phyloP scores from a whole-genome alignment of 2,329 filamentous ascomycete genomes.

The Aspergillus fijiensis region DNA sequence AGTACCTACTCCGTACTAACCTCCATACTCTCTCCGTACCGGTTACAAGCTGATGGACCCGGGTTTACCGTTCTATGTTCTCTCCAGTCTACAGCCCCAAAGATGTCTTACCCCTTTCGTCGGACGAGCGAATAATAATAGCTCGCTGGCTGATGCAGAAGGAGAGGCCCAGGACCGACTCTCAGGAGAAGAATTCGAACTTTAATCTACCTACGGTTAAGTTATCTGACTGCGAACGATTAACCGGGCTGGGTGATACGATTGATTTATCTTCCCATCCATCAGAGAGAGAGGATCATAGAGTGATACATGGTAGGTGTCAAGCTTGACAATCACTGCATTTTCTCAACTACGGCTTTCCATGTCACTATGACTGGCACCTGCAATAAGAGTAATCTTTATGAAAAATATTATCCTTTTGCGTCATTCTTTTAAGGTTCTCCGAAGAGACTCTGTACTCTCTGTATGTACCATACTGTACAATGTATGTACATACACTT shows the following conservation, averaged over 20 bases:
- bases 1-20: neutral
- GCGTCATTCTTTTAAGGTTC: neutral
- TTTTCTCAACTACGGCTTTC: conserved; percentile 2
- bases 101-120: conserved; percentile 19
- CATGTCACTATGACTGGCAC: conserved; percentile 21
- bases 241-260: neutral
- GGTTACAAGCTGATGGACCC: conserved; percentile 5
- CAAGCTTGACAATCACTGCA: neutral
- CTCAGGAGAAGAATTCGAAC: conserved; percentile 16
- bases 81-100: conserved; percentile 10
- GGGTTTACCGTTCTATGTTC: conserved; percentile 5
- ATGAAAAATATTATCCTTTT: conserved; percentile 8
- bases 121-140: conserved; percentile 9
- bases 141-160: conserved; percentile 15
- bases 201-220: conserved; percentile 11
- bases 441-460: neutral
- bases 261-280: neutral
- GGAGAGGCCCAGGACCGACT: neutral
- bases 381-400: conserved; percentile 21
- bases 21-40: conserved; percentile 2
- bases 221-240: neutral
- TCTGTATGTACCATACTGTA: neutral
- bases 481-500: conserved; percentile 1
- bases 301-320: neutral
- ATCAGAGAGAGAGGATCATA: neutral